Evolutionary conservation across 257 asterid species (phyloP).

Genomic region (Plantago ovata): DNA sequence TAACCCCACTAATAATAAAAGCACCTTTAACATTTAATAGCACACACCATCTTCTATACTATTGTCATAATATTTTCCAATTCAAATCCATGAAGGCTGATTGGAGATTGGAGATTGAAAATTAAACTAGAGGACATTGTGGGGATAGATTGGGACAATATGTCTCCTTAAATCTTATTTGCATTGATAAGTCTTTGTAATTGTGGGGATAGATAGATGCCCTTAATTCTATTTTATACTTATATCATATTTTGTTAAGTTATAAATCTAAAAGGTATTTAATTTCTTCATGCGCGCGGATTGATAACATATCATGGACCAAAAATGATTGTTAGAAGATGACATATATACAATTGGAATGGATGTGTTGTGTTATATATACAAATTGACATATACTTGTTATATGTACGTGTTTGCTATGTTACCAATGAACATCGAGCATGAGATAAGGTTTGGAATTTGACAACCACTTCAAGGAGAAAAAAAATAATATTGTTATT

Average conservation of each 20-base stretch:
- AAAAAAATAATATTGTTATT: neutral
- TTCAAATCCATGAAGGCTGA: no score
- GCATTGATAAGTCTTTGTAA: constrained; percentile 21
- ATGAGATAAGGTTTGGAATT: neutral
- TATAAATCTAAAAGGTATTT: constrained; percentile 23
- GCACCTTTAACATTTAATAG: no score
- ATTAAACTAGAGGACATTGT: constrained; percentile 23
- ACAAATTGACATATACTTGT: constrained; percentile 11
- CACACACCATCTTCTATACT: no score
- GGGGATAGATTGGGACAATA: constrained; percentile 21
- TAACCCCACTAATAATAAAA: no score
- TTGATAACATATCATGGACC: constrained; percentile 35
- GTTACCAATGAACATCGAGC: constrained; percentile 6
- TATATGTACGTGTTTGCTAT: no score
- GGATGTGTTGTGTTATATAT: constrained; percentile 8
- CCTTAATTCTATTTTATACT: neutral
- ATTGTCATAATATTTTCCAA: no score
- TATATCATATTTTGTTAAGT: neutral
- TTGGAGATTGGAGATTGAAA: neutral
- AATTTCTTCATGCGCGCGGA: no score
- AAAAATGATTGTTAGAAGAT: constrained; percentile 30
- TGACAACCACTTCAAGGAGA: neutral
- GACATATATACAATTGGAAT: constrained; percentile 1
- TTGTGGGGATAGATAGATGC: constrained; percentile 18
- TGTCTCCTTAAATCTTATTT: constrained; percentile 29